Conservation (phyloP, 192 early-diverging fungal genomes). For the Mortierella hygrophila region DNA sequence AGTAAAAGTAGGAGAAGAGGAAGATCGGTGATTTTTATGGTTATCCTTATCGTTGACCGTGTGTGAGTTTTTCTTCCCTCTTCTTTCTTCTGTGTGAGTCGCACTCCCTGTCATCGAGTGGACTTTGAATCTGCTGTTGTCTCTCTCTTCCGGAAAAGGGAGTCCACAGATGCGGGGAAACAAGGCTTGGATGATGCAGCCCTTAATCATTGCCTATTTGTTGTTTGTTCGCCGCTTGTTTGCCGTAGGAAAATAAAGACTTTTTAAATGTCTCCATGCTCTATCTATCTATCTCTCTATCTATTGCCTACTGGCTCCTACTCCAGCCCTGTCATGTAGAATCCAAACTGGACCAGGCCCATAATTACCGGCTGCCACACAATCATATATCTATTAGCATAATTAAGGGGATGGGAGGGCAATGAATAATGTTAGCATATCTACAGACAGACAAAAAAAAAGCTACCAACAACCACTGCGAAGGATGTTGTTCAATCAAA, state of each 20-base stretch:
- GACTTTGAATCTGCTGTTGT: conserved; percentile 7
- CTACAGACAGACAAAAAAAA: not conserved
- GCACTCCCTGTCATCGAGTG: not conserved
- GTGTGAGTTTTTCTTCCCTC: not conserved
- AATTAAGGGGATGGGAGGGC: not conserved
- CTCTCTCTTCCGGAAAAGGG: not conserved
- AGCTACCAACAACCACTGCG: not conserved
- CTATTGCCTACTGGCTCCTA: not conserved
- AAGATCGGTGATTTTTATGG: not conserved
- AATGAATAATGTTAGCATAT: not conserved
- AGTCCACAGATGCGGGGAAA: conserved; percentile 1
- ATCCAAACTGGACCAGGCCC: conserved; percentile 47
- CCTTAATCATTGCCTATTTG: not conserved
- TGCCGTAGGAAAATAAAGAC: not conserved
- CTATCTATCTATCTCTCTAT: not conserved
- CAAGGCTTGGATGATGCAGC: not conserved
- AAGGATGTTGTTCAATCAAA: not conserved
- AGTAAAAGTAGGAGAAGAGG: not conserved
- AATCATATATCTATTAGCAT: conserved; percentile 59
- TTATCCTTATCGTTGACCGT: not conserved
- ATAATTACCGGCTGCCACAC: conserved; percentile 70
- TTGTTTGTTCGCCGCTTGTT: not conserved
- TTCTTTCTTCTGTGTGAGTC: not conserved
- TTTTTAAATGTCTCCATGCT: not conserved
- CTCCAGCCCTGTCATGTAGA: conserved; percentile 42